These are phyloP conservation scores for Emericellopsis terricola DNA, from an alignment of 495 filamentous ascomycete species.

Conservation along the genomic window DNA sequence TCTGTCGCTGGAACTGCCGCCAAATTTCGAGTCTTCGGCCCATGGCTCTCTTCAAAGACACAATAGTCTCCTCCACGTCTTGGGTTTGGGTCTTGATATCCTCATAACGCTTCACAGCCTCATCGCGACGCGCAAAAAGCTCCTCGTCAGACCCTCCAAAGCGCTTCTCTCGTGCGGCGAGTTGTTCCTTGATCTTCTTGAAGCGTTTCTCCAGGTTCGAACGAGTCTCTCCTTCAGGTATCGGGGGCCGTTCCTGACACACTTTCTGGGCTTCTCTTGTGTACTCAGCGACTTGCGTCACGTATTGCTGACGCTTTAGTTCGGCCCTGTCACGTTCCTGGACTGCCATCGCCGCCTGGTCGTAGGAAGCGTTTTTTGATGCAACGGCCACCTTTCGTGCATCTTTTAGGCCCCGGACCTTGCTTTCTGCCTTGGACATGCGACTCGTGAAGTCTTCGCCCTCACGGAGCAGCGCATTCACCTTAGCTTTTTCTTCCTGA, in stretches of 20 bases:
- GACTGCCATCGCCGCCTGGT: constrained; percentile 29
- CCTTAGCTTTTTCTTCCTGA: constrained; percentile 10
- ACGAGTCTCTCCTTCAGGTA: constrained; percentile 50
- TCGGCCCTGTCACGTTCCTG: constrained; percentile 25
- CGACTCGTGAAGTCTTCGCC: constrained; percentile 26
- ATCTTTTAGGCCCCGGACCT: constrained; percentile 28
- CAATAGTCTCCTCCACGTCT: constrained; percentile 9
- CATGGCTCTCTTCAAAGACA: constrained; percentile 43
- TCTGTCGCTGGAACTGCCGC: constrained; percentile 61
- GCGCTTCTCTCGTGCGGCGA: constrained; percentile 35
- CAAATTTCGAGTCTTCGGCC: constrained; percentile 55
- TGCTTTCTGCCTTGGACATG: constrained; percentile 39
- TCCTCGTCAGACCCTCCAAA: constrained; percentile 41
- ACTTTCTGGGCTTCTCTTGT: constrained; percentile 37
- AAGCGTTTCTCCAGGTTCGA: constrained; percentile 46
- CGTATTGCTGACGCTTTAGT: constrained; percentile 25
- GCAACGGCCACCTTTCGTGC: constrained; percentile 34
- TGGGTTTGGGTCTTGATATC: constrained; percentile 31
- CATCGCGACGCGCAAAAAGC: constrained; percentile 27
- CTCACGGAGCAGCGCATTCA: constrained; percentile 13
- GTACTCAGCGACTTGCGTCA: constrained; percentile 30
- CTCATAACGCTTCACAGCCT: constrained; percentile 18
- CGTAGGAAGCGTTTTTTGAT: constrained; percentile 48
- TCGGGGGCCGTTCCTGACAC: constrained; percentile 36
- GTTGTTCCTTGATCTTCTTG: constrained; percentile 35